These are phyloP conservation scores for Verbena officinalis DNA, from an alignment of 257 asterid genomes.

Conservation along the genomic window DNA sequence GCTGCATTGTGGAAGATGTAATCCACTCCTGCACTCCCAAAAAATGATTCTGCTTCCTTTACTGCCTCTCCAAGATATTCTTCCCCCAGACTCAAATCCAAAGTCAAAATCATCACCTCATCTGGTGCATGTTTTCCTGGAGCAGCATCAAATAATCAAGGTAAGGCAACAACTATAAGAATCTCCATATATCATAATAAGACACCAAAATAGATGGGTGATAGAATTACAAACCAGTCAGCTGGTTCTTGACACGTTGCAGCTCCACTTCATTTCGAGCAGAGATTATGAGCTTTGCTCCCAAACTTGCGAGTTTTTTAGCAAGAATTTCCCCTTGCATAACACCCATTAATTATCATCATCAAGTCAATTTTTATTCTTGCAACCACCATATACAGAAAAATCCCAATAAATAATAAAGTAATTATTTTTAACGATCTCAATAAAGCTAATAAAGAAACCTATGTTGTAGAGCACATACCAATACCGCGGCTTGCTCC, in stretches of 20 bases:
- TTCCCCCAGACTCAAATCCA: conserved; percentile 86
- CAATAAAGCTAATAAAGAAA: neutral
- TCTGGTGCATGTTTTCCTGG: conserved; percentile 90
- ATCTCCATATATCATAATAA: conserved; percentile 5
- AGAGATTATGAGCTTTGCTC: conserved; percentile 93
- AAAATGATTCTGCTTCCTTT: conserved; percentile 76
- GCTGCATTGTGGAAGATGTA: conserved; percentile 98
- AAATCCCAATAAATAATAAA: too few species aligned
- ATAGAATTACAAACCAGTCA: conserved; percentile 56
- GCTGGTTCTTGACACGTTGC: conserved; percentile 71
- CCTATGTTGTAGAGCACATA: conserved; percentile 34
- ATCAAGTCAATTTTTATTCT: conserved; percentile 5
- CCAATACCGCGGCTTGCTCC: conserved; percentile 99
- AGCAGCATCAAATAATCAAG: conserved; percentile 31
- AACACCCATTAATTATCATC: conserved; percentile 20
- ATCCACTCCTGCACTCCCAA: conserved; percentile 90
- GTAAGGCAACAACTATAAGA: conserved; percentile 24
- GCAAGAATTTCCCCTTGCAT: conserved; percentile 88
- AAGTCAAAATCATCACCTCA: conserved; percentile 74
- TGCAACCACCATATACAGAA: neutral
- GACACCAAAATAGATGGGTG: neutral
- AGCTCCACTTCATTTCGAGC: conserved; percentile 90
- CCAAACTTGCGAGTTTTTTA: conserved; percentile 83
- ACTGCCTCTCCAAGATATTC: conserved; percentile 66
- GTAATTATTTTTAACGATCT: too few species aligned